These are phyloP conservation scores for Leucocoprinus birnbaumii DNA, from an alignment of 768 basidiomycete species.

Conservation along the genomic window DNA sequence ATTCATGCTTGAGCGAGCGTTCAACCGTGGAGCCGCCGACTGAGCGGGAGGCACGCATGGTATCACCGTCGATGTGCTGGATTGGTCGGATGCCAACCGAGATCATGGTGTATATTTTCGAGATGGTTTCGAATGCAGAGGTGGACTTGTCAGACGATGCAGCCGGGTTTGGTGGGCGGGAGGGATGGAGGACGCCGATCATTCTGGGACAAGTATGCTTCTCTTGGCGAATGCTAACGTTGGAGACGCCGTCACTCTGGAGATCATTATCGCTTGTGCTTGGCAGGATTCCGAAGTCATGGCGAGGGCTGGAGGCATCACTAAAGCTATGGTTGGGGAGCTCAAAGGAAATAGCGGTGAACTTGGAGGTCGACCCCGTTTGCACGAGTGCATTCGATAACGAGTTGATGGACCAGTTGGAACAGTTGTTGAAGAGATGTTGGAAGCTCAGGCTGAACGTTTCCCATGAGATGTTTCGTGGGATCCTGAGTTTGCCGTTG, in stretches of 20 bases:
- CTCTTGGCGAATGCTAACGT: constrained; percentile 3
- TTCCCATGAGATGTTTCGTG: constrained; percentile 4
- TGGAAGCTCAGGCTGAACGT: constrained; percentile 5
- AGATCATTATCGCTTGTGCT: constrained; percentile 7
- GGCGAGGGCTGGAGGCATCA: not conserved
- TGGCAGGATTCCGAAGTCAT: not conserved
- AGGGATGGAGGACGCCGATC: not conserved
- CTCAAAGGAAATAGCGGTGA: constrained; percentile 4
- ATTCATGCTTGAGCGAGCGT: not conserved
- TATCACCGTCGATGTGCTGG: not conserved
- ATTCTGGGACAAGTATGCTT: constrained; percentile 5
- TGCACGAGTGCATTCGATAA: not conserved
- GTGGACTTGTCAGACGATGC: constrained; percentile 1
- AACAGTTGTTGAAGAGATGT: not conserved
- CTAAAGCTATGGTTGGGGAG: constrained; percentile 2
- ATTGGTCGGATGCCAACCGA: constrained; percentile 1
- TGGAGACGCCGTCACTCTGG: constrained; percentile 5
- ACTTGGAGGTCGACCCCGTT: constrained; percentile 6
- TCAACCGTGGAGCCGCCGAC: not conserved
- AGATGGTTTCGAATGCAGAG: constrained; percentile 1
- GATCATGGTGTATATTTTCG: constrained; percentile 9
- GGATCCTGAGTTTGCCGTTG: not conserved
- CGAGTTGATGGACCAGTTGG: not conserved
- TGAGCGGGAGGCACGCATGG: not conserved
- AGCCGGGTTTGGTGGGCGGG: not conserved